Percentiles rank a stretch among this genome's conserved stretches.
Evolutionary conservation across 768 basidiomycete species (phyloP).

Genomic region (Podaxis sp.): DNA sequence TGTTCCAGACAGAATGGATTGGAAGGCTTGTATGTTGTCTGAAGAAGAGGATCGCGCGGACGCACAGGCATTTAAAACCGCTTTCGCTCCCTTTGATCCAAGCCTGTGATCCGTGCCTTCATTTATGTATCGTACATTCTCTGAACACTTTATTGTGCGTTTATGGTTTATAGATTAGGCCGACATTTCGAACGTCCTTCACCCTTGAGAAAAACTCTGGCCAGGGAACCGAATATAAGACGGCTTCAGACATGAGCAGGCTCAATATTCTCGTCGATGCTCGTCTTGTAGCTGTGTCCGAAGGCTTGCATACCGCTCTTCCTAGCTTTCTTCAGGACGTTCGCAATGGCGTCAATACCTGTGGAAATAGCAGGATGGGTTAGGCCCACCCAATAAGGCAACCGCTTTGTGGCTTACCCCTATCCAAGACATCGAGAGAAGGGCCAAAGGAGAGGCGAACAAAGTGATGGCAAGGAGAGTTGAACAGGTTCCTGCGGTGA

Average conservation of each 20-base stretch:
- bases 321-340: slow-evolving; percentile 70
- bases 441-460: slow-evolving; percentile 88
- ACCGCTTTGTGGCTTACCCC: slow-evolving; percentile 41
- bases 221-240: no score
- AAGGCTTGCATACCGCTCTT: slow-evolving; percentile 59
- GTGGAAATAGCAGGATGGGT: slow-evolving; percentile 4
- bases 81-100: slow-evolving; percentile 76
- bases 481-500: slow-evolving; percentile 86
- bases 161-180: neutral
- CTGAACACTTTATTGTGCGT: neutral
- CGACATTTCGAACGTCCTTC: neutral
- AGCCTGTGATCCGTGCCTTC: slow-evolving; percentile 15
- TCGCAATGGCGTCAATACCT: slow-evolving; percentile 85
- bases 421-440: slow-evolving; percentile 75
- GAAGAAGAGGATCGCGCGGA: slow-evolving; percentile 89
- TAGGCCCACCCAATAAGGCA: neutral
- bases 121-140: neutral
- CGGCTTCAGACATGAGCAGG: slow-evolving; percentile 22
- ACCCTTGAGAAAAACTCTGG: neutral
- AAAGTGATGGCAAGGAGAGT: slow-evolving; percentile 88
- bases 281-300: slow-evolving; percentile 57
- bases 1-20: slow-evolving; percentile 80
- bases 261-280: slow-evolving; percentile 11
- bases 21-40: slow-evolving; percentile 83
- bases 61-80: slow-evolving; percentile 78